A percentile compares a stretch with the other conserved stretches of the same genome.
Conservation (phyloP, 257 asterid genomes). For the Misopates orontium region DNA sequence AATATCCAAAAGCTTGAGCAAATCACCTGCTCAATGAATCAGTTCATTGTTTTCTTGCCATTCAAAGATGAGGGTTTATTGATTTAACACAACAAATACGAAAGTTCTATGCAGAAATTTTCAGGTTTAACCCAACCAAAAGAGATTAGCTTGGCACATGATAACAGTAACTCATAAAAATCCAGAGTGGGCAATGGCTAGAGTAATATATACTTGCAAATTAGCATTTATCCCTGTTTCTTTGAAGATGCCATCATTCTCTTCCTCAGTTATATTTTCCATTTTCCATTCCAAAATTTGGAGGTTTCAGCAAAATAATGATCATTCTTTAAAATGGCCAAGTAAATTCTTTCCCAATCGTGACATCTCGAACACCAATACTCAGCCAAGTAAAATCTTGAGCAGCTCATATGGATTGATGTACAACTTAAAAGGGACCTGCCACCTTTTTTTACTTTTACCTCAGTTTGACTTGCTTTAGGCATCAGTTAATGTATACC, state of each 20-base stretch:
- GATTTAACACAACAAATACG: not conserved
- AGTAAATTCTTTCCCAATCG: not conserved
- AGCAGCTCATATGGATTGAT: not conserved
- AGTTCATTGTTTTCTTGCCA: constrained; percentile 18
- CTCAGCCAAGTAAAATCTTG: too few relatives aligned
- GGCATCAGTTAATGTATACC: not conserved
- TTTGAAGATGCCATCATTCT: not conserved
- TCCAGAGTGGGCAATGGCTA: not conserved
- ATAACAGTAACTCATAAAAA: not conserved
- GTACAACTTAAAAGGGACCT: not conserved
- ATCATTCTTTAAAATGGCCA: not conserved
- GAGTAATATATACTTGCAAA: not conserved
- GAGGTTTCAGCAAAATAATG: not conserved
- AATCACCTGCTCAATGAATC: constrained; percentile 55
- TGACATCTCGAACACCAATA: not conserved
- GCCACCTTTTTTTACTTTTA: not conserved
- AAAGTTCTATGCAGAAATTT: not conserved
- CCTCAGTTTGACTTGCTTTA: not conserved
- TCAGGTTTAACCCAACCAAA: not conserved
- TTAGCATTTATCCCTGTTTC: not conserved
- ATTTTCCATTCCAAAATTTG: not conserved
- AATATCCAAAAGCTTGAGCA: constrained; percentile 78
- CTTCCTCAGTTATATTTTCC: not conserved
- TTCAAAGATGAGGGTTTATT: not conserved
- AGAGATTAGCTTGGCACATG: not conserved